A percentile compares a stretch with the other conserved stretches of the same genome.
Evolutionary conservation across 2,329 filamentous ascomycete genomes (phyloP).

Genomic region (Corniculantispora saksenae): DNA sequence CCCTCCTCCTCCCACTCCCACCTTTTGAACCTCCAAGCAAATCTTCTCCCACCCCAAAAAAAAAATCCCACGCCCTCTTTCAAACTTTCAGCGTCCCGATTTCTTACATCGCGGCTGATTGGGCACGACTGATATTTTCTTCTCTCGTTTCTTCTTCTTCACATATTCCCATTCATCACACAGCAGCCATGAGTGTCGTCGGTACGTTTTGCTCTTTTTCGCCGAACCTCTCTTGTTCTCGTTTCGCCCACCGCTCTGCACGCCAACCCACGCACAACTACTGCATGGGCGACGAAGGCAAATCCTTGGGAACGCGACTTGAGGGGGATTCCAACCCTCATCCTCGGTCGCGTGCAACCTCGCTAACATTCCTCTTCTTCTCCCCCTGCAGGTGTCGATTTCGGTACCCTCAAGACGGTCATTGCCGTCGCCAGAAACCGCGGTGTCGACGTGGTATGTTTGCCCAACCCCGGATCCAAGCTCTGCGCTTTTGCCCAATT

Average conservation of each 20-base stretch:
- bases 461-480: slow-evolving; percentile 24
- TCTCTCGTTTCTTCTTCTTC: background rate
- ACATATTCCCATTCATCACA: slow-evolving; percentile 23
- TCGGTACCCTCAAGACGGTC: slow-evolving; percentile 95
- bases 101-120: slow-evolving; percentile 16
- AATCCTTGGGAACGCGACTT: background rate
- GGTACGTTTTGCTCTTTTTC: slow-evolving; percentile 40
- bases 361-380: slow-evolving; percentile 9
- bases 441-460: slow-evolving; percentile 96
- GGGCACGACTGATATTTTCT: background rate
- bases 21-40: slow-evolving; percentile 9
- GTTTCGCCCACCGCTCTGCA: slow-evolving; percentile 10
- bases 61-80: background rate
- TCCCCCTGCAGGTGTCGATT: slow-evolving; percentile 71
- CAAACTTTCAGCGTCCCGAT: slow-evolving; percentile 8
- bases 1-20: slow-evolving; percentile 5
- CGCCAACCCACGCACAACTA: too few species aligned
- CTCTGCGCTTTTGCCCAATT: background rate
- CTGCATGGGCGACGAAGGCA: background rate
- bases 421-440: slow-evolving; percentile 97
- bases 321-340: background rate
- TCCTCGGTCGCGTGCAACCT: background rate
- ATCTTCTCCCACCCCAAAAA: too few species aligned
- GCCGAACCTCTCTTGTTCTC: background rate
- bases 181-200: slow-evolving; percentile 56